phyloP scores from a whole-genome alignment of 768 basidiomycete genomes.

The Suillus tomentosus region DNA sequence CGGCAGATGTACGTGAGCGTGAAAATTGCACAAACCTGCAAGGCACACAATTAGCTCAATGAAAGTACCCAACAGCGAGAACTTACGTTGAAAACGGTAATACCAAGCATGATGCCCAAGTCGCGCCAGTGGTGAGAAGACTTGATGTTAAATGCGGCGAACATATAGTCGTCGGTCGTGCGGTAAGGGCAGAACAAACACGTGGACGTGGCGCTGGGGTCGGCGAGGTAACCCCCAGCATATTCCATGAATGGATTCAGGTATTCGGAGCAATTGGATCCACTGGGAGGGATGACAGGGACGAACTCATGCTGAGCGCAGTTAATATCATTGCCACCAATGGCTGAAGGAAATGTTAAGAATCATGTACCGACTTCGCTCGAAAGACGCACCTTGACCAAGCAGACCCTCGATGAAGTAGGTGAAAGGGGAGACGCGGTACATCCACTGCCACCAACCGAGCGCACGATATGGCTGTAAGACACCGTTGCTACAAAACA shows the following conservation, averaged over 20 bases:
- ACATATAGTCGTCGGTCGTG: slow-evolving; percentile 55
- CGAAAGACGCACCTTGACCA: slow-evolving; percentile 43
- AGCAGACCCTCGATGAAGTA: not conserved
- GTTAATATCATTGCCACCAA: slow-evolving; percentile 50
- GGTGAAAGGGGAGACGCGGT: slow-evolving; percentile 16
- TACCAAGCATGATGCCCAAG: slow-evolving; percentile 47
- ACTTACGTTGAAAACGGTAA: slow-evolving; percentile 47
- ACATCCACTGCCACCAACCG: slow-evolving; percentile 79
- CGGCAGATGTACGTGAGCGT: slow-evolving; percentile 34
- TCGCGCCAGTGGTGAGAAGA: slow-evolving; percentile 54
- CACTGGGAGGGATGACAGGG: slow-evolving; percentile 48
- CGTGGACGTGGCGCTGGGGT: slow-evolving; percentile 36
- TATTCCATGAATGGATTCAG: slow-evolving; percentile 41
- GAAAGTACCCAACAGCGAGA: too few relatives aligned
- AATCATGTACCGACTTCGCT: too few relatives aligned
- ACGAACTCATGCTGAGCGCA: slow-evolving; percentile 70
- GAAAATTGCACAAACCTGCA: slow-evolving; percentile 32
- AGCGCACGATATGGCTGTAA: slow-evolving; percentile 63
- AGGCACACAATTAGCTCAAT: not conserved
- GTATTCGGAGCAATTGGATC: slow-evolving; percentile 50
- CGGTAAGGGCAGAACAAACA: slow-evolving; percentile 59
- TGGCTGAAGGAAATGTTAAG: slow-evolving; percentile 34
- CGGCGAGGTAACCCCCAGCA: slow-evolving; percentile 49
- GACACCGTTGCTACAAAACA: slow-evolving; percentile 50
- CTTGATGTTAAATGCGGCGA: slow-evolving; percentile 54